These are phyloP conservation scores for Populus ilicifolia DNA, from an alignment of 345 rosid species.

Conservation along the genomic window DNA sequence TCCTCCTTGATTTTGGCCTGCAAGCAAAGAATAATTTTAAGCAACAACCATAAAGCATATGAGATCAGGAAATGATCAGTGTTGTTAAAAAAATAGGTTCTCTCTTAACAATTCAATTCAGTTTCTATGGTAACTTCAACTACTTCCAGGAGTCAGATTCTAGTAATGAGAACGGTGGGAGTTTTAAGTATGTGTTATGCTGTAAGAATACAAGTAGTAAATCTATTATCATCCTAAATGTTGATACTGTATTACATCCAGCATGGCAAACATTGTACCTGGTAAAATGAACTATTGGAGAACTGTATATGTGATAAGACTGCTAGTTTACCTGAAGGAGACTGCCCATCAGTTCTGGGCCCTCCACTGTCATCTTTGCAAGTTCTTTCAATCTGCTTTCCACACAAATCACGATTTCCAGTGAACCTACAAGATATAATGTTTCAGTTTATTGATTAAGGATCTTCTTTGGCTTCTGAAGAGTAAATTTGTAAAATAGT, in stretches of 20 bases:
- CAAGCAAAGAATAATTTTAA: constrained; percentile 23
- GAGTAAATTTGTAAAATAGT: not conserved
- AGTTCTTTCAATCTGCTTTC: constrained; percentile 59
- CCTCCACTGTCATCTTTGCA: constrained; percentile 60
- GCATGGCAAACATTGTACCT: not conserved
- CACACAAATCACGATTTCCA: constrained; percentile 81
- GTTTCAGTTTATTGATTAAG: not conserved
- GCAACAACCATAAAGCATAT: not conserved
- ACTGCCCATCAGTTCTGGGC: constrained; percentile 34
- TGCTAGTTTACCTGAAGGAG: constrained; percentile 54
- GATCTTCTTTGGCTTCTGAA: constrained; percentile 3
- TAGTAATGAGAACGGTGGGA: not conserved
- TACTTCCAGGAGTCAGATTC: not conserved
- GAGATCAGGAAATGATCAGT: not conserved
- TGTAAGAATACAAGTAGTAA: not conserved
- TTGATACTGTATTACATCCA: not conserved
- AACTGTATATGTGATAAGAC: not conserved
- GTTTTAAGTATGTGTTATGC: not conserved
- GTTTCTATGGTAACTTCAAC: not conserved
- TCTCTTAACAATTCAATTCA: not conserved
- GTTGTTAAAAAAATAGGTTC: constrained; percentile 4
- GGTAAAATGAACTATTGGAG: constrained; percentile 8
- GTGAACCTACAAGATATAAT: constrained; percentile 50
- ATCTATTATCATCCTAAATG: not conserved
- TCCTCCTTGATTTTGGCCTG: constrained; percentile 61